Evolutionary conservation across 305 asterid genomes (phyloP).

Genomic region (Petunia hybrid): DNA sequence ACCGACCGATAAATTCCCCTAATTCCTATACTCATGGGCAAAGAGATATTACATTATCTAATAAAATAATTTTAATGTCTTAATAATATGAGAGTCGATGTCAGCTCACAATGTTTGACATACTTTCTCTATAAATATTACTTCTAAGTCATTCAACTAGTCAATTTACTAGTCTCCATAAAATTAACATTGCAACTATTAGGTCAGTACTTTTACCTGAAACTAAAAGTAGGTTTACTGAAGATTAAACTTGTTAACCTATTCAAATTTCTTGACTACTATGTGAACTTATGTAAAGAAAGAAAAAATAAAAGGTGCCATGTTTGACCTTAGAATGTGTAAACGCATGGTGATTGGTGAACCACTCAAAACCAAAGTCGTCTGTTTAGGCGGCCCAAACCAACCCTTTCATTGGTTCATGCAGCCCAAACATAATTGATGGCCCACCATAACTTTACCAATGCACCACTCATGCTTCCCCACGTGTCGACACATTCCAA

Average conservation of each 20-base stretch:
- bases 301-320: neutral
- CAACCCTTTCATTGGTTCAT: neutral
- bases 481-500: conserved; percentile 20
- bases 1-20: no score
- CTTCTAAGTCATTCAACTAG: neutral
- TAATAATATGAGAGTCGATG: neutral
- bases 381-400: conserved; percentile 3
- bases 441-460: conserved; percentile 9
- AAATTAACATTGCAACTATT: neutral
- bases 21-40: no score
- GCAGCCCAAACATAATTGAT: neutral
- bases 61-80: neutral
- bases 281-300: neutral
- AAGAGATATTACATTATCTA: neutral
- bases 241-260: neutral
- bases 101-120: neutral
- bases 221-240: neutral
- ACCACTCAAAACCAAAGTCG: neutral
- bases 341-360: neutral
- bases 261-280: neutral
- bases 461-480: neutral
- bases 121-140: neutral
- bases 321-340: neutral
- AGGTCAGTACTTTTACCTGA: neutral
- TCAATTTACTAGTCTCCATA: neutral